Conservation (phyloP, 2,329 filamentous ascomycete genomes). For the Ophiosphaerella korrae region DNA sequence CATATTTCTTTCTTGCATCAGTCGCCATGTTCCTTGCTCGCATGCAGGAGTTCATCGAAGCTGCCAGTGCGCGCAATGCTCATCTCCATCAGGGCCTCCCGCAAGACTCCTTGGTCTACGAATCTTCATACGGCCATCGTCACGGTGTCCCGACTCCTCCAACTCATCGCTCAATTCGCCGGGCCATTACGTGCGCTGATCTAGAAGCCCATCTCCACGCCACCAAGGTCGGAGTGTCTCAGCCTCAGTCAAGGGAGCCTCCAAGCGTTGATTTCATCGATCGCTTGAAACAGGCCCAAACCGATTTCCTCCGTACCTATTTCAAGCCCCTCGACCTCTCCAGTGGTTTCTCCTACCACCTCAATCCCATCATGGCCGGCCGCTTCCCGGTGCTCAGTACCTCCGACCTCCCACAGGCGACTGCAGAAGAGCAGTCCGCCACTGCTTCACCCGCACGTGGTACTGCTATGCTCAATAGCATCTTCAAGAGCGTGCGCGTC, state of each 20-base stretch:
- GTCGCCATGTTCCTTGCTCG: slow-evolving; percentile 25
- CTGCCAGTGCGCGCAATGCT: slow-evolving; percentile 27
- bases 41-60: slow-evolving; percentile 30
- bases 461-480: slow-evolving; percentile 68
- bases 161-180: slow-evolving; percentile 5
- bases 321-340: slow-evolving; percentile 14
- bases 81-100: slow-evolving; percentile 23
- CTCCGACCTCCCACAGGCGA: slow-evolving; percentile 62
- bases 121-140: not conserved
- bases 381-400: slow-evolving; percentile 45
- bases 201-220: slow-evolving; percentile 24
- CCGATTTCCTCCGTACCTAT: slow-evolving; percentile 11
- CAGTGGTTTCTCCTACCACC: slow-evolving; percentile 17
- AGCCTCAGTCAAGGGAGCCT: slow-evolving; percentile 11
- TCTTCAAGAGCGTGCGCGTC: slow-evolving; percentile 53
- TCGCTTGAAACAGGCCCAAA: slow-evolving; percentile 21
- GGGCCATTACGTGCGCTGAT: slow-evolving; percentile 16
- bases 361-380: slow-evolving; percentile 29
- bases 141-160: not conserved
- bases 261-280: slow-evolving; percentile 19
- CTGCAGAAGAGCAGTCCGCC: slow-evolving; percentile 63
- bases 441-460: slow-evolving; percentile 74
- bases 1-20: not conserved
- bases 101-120: slow-evolving; percentile 4
- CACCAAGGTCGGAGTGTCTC: slow-evolving; percentile 14